Percentiles rank a stretch among this genome's conserved stretches.
Evolutionary conservation across 2,329 filamentous ascomycete species (phyloP).

Genomic region (Geoglossum cookeanum): DNA sequence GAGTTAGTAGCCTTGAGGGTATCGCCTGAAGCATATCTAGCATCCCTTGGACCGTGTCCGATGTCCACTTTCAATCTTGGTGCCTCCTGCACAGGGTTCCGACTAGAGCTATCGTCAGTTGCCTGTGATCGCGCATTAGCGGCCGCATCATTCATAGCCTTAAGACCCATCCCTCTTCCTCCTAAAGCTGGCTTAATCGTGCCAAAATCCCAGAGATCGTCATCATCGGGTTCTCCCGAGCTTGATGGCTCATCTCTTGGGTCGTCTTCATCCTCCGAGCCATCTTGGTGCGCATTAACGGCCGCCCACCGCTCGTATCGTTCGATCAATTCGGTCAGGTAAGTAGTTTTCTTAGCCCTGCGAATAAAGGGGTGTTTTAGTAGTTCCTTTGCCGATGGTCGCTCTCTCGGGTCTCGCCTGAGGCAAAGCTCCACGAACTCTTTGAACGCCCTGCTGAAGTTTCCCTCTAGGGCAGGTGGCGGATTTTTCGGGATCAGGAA

Average conservation of each 20-base stretch:
- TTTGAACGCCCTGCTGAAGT: conserved; percentile 67
- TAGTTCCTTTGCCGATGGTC: conserved; percentile 71
- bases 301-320: conserved; percentile 74
- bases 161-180: conserved; percentile 41
- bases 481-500: conserved; percentile 93
- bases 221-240: conserved; percentile 33
- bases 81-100: conserved; percentile 5
- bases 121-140: conserved; percentile 51
- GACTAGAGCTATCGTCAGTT: conserved; percentile 1
- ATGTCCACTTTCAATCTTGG: neutral
- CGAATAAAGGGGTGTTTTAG: conserved; percentile 80
- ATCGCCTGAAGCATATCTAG: neutral
- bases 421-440: conserved; percentile 72
- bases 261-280: conserved; percentile 41
- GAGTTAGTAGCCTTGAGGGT: conserved; percentile 4
- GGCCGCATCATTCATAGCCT: conserved; percentile 61
- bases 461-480: conserved; percentile 61
- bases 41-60: neutral
- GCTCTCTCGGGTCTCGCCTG: conserved; percentile 71
- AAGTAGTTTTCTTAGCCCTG: conserved; percentile 86
- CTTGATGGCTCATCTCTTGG: conserved; percentile 30
- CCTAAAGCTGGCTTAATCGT: conserved; percentile 70
- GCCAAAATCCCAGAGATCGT: conserved; percentile 97
- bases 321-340: conserved; percentile 88
- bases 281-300: conserved; percentile 52